These are phyloP conservation scores for Naganishia antarctica DNA, from an alignment of 768 basidiomycete species.

Conservation along the genomic window DNA sequence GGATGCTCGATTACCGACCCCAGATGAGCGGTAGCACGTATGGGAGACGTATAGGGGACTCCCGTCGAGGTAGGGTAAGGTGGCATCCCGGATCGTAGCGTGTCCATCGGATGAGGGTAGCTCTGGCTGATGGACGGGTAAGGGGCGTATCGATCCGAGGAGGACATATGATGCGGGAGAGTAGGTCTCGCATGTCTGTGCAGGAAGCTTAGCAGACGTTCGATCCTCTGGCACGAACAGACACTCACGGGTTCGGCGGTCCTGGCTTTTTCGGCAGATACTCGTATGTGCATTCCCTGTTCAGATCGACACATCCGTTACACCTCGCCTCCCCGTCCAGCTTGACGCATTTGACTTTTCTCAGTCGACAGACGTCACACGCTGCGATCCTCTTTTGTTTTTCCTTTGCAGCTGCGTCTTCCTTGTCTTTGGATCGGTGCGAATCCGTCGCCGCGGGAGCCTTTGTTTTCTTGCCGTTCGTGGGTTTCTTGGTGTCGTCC, in stretches of 20 bases:
- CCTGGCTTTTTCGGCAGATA: constrained; percentile 21
- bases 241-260: constrained; percentile 25
- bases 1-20: no score
- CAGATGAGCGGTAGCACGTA: no score
- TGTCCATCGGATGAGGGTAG: neutral
- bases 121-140: neutral
- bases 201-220: no score
- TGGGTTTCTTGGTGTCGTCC: neutral
- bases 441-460: neutral
- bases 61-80: neutral
- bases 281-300: constrained; percentile 23
- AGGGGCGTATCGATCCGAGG: constrained; percentile 4
- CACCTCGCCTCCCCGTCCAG: constrained; percentile 9
- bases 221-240: no score
- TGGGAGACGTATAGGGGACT: neutral
- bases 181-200: constrained; percentile 10
- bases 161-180: neutral
- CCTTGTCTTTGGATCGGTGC: neutral
- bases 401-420: neutral
- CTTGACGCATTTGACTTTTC: constrained; percentile 28
- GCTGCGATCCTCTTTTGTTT: constrained; percentile 19
- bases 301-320: constrained; percentile 19
- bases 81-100: neutral
- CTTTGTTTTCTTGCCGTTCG: neutral
- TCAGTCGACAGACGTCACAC: constrained; percentile 25